Evolutionary conservation across 164 flowering plant species (phyloP), one percentile per base, ranked within the genome.

Genomic region (Platanus orientalis): DNA sequence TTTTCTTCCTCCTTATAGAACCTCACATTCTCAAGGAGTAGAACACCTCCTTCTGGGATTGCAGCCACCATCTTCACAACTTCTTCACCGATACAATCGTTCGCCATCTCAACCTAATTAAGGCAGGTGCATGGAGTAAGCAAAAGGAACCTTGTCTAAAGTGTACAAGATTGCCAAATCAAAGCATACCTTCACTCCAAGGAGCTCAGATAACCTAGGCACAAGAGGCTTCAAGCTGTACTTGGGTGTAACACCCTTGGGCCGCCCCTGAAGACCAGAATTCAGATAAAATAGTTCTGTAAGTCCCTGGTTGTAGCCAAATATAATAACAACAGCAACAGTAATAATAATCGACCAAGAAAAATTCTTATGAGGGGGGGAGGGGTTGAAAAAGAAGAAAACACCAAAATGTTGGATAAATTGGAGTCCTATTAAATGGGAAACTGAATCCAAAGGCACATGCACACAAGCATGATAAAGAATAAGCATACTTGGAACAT

Each of bases 171-270:
- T n/a, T 42, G 11, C 11, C 30, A 32, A 54, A 61, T 28, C 23
- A n/a, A 42, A 39, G 49, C 66, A 54, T 32, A 89, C 97, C 86
- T 81, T 77, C 44, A 81, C 62, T 42, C 86, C 92, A 61, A 88
- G 88, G 27, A 90, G 88, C 58, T 86, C 95, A 69, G 95, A 86
- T 20, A 90, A 76, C 69, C 95, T 81, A 1, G 90, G 92, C 47
- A 86, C 90, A 66, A 88, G 90, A 57, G 97, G 97, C 71, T 80
- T 81, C 79, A 90, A 80, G 71, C 92, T 90, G 81, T 69, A 90
- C 55, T 90, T 90, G 7, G 95, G 90, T 0, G 92, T 88, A 9
- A 86, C 92, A 66, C 94, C n/a, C n/a, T n/a, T n/a, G n/a, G n/a
- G n/a, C n/a, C n/a, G n/a, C n/a, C n/a, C n/a, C n/a, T n/a, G n/a